phyloP scores from a whole-genome alignment of 495 filamentous ascomycete genomes.

The Penicillium taxi region DNA sequence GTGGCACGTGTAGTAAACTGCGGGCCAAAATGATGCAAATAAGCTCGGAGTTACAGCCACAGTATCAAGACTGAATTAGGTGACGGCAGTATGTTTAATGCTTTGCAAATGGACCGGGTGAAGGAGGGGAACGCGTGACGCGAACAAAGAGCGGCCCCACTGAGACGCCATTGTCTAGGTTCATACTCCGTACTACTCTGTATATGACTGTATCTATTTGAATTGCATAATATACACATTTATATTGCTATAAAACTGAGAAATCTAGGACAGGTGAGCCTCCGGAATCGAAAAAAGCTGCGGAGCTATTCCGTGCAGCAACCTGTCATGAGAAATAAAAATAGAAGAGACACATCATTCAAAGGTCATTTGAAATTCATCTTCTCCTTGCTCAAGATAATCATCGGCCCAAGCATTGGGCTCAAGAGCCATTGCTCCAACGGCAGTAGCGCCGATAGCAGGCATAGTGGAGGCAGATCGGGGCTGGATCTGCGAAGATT shows the following conservation, averaged over 20 bases:
- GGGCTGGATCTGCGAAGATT: slow-evolving; percentile 34
- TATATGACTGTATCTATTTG: background rate
- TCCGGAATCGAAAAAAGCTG: no score
- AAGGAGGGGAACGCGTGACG: slow-evolving; percentile 11
- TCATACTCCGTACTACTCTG: background rate
- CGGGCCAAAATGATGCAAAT: no score
- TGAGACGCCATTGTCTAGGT: background rate
- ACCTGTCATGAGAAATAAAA: background rate
- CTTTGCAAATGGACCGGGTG: no score
- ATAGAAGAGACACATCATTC: slow-evolving; percentile 28
- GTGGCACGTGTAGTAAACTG: no score
- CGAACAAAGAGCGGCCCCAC: slow-evolving; percentile 4
- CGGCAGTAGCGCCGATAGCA: slow-evolving; percentile 17
- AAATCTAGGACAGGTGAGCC: no score
- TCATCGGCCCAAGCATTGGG: slow-evolving; percentile 79
- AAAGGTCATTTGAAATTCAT: slow-evolving; percentile 52
- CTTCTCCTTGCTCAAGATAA: slow-evolving; percentile 30
- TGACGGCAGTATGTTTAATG: no score
- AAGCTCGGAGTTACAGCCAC: no score
- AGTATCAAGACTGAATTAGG: no score
- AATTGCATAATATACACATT: background rate
- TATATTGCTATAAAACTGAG: no score
- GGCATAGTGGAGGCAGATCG: slow-evolving; percentile 35
- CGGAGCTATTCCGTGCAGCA: no score
- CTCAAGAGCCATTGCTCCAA: slow-evolving; percentile 40